phyloP scores from a whole-genome alignment of 208 protist genomes.

The Trypanosoma lewisi region DNA sequence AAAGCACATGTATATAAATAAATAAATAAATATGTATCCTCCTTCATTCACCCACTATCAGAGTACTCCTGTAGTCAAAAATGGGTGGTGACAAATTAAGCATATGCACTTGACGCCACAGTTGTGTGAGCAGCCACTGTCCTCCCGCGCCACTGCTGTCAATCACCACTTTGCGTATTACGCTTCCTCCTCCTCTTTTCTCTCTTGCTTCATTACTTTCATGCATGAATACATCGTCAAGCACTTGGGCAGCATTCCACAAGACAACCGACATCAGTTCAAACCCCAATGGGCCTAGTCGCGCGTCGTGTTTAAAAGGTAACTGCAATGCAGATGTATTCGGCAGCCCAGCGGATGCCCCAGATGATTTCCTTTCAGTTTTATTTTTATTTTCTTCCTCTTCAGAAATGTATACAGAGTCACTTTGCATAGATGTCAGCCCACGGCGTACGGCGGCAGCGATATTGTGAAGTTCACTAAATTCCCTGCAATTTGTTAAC shows the following conservation, averaged over 20 bases:
- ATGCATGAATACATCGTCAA: not conserved
- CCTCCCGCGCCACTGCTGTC: not conserved
- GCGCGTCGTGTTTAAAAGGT: too few species aligned
- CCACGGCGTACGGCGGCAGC: not conserved
- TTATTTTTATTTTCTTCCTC: too few species aligned
- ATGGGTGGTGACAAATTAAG: constrained; percentile 16
- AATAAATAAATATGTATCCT: not conserved
- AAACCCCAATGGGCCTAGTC: not conserved
- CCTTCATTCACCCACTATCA: not conserved
- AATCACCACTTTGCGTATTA: constrained; percentile 7
- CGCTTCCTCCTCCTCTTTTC: not conserved
- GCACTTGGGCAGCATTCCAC: not conserved
- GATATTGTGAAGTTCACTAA: not conserved
- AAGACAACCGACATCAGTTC: not conserved
- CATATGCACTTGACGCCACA: constrained; percentile 26
- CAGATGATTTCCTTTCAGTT: too few species aligned
- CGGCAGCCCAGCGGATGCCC: too few species aligned
- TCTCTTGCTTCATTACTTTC: not conserved
- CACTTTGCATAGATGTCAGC: too few species aligned
- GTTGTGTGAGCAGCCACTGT: constrained; percentile 16
- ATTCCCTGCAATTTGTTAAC: not conserved
- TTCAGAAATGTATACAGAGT: too few species aligned
- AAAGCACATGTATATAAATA: constrained; percentile 1
- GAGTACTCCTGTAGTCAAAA: constrained; percentile 23
- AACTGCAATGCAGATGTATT: too few species aligned